phyloP scores from a whole-genome alignment of 768 basidiomycete species.

The Tephrocybe sp. region DNA sequence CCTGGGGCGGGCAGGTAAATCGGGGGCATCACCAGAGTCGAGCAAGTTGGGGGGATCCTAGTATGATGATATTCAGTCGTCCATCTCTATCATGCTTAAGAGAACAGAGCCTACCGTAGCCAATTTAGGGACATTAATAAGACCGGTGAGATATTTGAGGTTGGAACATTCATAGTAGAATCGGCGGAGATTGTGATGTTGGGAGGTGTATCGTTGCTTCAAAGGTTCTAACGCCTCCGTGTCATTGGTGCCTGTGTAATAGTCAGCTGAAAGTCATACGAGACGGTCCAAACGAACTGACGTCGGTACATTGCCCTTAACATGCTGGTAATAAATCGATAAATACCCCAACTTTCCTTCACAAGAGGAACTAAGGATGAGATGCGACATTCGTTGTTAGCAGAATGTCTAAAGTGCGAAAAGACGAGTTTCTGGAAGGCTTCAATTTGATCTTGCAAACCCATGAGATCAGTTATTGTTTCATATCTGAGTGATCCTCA shows the following conservation, averaged over 20 bases:
- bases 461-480: constrained; percentile 97
- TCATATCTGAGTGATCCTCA: constrained; percentile 67
- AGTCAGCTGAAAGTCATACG: neutral
- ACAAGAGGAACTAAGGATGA: constrained; percentile 94
- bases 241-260: constrained; percentile 74
- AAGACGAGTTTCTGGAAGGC: constrained; percentile 98
- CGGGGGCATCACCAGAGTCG: constrained; percentile 80
- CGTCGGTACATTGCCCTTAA: constrained; percentile 94
- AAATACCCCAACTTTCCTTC: constrained; percentile 99
- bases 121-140: constrained; percentile 98
- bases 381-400: constrained; percentile 97
- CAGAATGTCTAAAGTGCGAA: constrained; percentile 85
- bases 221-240: constrained; percentile 88
- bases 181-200: constrained; percentile 91
- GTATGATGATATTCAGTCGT: constrained; percentile 1
- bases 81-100: neutral
- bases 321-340: constrained; percentile 99
- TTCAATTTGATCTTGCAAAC: constrained; percentile 97
- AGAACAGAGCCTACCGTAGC: constrained; percentile 66
- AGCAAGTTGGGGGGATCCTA: constrained; percentile 96
- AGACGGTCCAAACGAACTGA: constrained; percentile 30
- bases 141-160: constrained; percentile 93
- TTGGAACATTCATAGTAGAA: constrained; percentile 99
- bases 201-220: constrained; percentile 80
- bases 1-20: constrained; percentile 80